phyloP scores from a whole-genome alignment of 192 early-diverging fungal species.

The Backusella psychrophila region DNA sequence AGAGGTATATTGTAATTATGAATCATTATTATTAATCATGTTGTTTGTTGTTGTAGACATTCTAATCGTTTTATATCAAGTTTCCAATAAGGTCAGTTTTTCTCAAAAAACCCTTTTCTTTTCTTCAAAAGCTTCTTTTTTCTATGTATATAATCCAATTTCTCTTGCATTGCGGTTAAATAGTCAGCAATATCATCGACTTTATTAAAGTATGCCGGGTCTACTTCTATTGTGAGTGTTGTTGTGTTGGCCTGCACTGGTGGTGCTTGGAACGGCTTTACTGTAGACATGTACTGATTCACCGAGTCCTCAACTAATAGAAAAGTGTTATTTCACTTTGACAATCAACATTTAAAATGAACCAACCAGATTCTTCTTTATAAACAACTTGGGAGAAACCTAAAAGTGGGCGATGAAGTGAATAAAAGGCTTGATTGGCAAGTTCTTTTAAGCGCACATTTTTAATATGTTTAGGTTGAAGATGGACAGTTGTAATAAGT shows the following conservation, averaged over 20 bases:
- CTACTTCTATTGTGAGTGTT: slow-evolving; percentile 14
- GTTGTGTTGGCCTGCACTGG: not conserved
- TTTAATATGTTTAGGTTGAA: not conserved
- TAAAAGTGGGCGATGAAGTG: slow-evolving; percentile 56
- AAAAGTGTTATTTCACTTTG: too few relatives aligned
- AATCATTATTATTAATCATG: not conserved
- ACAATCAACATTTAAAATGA: not conserved
- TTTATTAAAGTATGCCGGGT: not conserved
- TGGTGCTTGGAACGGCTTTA: slow-evolving; percentile 8
- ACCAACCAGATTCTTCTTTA: not conserved
- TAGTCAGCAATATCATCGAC: slow-evolving; percentile 30
- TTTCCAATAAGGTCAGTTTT: not conserved
- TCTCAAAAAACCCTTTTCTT: slow-evolving; percentile 2
- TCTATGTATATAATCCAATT: slow-evolving; percentile 15
- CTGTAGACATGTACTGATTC: slow-evolving; percentile 2
- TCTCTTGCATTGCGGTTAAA: slow-evolving; percentile 21
- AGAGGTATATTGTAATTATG: not conserved
- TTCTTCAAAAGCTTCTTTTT: slow-evolving; percentile 7
- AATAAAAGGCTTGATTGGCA: slow-evolving; percentile 57
- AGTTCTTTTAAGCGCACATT: slow-evolving; percentile 45
- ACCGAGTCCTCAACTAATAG: not conserved
- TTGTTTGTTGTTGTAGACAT: not conserved
- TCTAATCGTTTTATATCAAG: not conserved
- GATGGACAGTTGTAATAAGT: not conserved
- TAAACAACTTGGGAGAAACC: slow-evolving; percentile 24